Conservation (phyloP, 1,139 yeast genomes). For the Sugiyamaella neomexicana region DNA sequence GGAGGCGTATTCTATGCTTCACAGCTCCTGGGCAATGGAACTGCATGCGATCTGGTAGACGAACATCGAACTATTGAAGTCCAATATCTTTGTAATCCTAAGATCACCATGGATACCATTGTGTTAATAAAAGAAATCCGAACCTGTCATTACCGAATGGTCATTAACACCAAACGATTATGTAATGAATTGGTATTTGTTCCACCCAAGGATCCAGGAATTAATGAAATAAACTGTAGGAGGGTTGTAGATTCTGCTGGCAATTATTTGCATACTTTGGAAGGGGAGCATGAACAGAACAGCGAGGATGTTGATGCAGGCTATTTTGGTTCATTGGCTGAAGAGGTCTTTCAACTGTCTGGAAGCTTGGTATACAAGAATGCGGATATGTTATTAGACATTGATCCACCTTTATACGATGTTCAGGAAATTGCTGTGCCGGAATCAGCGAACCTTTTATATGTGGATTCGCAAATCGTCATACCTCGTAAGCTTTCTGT, state of each 20-base stretch:
- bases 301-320: no score
- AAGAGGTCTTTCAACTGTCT: conserved; percentile 11
- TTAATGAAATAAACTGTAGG: conserved; percentile 49
- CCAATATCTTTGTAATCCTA: conserved; percentile 64
- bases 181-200: conserved; percentile 56
- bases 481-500: conserved; percentile 11
- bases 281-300: no score
- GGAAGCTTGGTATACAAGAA: conserved; percentile 5
- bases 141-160: conserved; percentile 70
- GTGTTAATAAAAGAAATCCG: conserved; percentile 59
- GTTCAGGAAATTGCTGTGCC: not conserved
- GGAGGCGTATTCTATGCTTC: conserved; percentile 24
- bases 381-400: conserved; percentile 5
- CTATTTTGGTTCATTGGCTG: conserved; percentile 5
- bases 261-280: not conserved
- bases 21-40: conserved; percentile 61
- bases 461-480: conserved; percentile 7
- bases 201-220: conserved; percentile 45
- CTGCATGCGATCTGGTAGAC: conserved; percentile 69
- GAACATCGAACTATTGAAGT: conserved; percentile 62
- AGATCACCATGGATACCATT: conserved; percentile 36
- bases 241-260: conserved; percentile 30
- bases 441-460: not conserved
- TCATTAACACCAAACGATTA: conserved; percentile 57
- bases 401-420: conserved; percentile 5